phyloP scores from a whole-genome alignment of 1,284 basidiomycete genomes.

The Sporisorium exsertum region DNA sequence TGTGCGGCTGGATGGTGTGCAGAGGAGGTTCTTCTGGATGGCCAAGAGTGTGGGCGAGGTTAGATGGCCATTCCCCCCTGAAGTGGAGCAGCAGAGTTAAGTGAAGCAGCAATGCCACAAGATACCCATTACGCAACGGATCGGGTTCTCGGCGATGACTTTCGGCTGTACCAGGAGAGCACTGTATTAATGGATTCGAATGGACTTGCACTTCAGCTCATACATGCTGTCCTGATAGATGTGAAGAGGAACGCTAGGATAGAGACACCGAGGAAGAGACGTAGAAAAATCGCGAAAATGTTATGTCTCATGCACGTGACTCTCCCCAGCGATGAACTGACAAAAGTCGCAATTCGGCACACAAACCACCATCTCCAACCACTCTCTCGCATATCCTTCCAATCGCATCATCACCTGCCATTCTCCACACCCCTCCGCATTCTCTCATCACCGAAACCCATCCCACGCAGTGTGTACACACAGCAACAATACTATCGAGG shows the following conservation, averaged over 20 bases:
- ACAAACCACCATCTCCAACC: constrained; percentile 28
- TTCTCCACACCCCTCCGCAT: not conserved
- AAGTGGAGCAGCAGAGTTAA: constrained; percentile 18
- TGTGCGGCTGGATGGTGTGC: constrained; percentile 26
- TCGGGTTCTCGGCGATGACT: not conserved
- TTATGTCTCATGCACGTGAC: not conserved
- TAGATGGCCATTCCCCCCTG: constrained; percentile 40
- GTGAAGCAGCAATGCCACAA: not conserved
- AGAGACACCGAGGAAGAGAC: not conserved
- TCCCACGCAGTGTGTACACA: constrained; percentile 12
- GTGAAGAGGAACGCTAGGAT: not conserved
- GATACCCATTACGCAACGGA: not conserved
- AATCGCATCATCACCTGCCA: constrained; percentile 12
- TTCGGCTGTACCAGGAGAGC: not conserved
- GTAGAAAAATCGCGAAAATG: not conserved
- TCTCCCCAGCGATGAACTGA: constrained; percentile 6
- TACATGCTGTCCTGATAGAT: not conserved
- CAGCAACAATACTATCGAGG: not conserved
- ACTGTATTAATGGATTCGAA: not conserved
- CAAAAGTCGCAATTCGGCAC: constrained; percentile 10
- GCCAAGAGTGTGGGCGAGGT: constrained; percentile 31
- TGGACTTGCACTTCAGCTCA: not conserved
- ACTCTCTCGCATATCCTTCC: constrained; percentile 1
- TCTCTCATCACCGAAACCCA: constrained; percentile 4
- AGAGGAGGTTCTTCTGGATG: constrained; percentile 45